Base-by-base conservation (phyloP, 2,329 filamentous ascomycete species). In the Pyricularia pennisetigena region DNA sequence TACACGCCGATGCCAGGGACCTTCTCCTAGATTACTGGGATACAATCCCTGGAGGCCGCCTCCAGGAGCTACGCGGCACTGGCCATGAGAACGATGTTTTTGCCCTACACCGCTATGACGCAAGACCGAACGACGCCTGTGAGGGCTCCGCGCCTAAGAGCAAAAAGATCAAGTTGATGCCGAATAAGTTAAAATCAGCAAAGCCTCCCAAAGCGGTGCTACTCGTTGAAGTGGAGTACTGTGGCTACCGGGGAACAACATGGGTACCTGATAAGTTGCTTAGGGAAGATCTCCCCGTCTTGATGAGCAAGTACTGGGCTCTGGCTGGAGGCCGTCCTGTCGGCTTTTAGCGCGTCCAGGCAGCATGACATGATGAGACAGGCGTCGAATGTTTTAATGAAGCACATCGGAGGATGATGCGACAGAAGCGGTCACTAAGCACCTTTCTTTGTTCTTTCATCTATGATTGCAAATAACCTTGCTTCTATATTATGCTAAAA, bases 191-290 rank as follows among this genome's bases (percentile, higher is more conserved):
- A n/a, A 20, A 14, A 54, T 20, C 41, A 54, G 20, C 4, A 54
- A 54, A n/a, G 41, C 41, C 4, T 54, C 41, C 16, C 32, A 66
- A n/a, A 49, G 24, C 30, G n/a, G 23, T 49, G 14, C 32, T 66
- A n/a, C 23, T 26, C 32, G 23, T 66, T 20, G 64, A 66, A 28
- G 64, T 66, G 14, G 64, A 66, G n/a, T 66, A 66, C 64, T 66
- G 64, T 24, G 64, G 64, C 10, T 66, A 66, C 35, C 12, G 23
- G 2, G 64, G 35, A 9, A 66, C 64, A 23, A 54, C 35, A 26
- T 41, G 49, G 64, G 64, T 66, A 4, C 6, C 14, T 8, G 64
- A 41, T 24, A 35, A 41, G 6, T 35, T 66, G 10, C 24, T 66
- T 23, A n/a, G 16, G 1, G 24, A n/a, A 49, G 64, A 66, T 26